Conservation (phyloP, 1,284 basidiomycete genomes). For the Cystobasidium slooffiae region DNA sequence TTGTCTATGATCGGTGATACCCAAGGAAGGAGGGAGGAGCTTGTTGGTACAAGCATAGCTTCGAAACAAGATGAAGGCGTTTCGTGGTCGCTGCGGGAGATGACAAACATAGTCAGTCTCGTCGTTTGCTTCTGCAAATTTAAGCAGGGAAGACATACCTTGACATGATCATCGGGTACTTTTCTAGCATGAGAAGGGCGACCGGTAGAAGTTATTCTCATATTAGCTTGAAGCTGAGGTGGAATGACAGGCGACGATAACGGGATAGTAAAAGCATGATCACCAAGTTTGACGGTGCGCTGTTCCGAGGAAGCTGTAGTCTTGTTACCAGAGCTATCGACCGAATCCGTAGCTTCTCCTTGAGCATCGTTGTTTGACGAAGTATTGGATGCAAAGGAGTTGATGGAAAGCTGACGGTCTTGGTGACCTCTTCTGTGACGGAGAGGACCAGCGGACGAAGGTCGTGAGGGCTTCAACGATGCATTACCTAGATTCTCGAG, state of each 20-base stretch:
- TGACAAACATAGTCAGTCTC: slow-evolving; percentile 45
- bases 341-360: not conserved
- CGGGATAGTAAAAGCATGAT: slow-evolving; percentile 26
- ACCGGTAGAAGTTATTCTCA: slow-evolving; percentile 42
- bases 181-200: slow-evolving; percentile 40
- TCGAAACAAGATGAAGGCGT: slow-evolving; percentile 93
- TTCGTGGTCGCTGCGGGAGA: slow-evolving; percentile 89
- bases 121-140: too few relatives aligned
- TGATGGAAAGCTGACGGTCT: slow-evolving; percentile 16
- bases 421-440: slow-evolving; percentile 35
- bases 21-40: slow-evolving; percentile 45
- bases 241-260: slow-evolving; percentile 29
- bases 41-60: slow-evolving; percentile 74
- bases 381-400: slow-evolving; percentile 1
- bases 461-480: not conserved
- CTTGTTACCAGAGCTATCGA: not conserved
- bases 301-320: slow-evolving; percentile 3
- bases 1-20: slow-evolving; percentile 54
- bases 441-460: slow-evolving; percentile 22
- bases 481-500: not conserved
- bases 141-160: too few relatives aligned
- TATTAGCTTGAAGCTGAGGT: slow-evolving; percentile 40
- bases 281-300: slow-evolving; percentile 18
- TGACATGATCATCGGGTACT: slow-evolving; percentile 41
- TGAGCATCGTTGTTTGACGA: not conserved